Base-by-base conservation (phyloP, 768 basidiomycete genomes). In the Coprinopsis sp. region DNA sequence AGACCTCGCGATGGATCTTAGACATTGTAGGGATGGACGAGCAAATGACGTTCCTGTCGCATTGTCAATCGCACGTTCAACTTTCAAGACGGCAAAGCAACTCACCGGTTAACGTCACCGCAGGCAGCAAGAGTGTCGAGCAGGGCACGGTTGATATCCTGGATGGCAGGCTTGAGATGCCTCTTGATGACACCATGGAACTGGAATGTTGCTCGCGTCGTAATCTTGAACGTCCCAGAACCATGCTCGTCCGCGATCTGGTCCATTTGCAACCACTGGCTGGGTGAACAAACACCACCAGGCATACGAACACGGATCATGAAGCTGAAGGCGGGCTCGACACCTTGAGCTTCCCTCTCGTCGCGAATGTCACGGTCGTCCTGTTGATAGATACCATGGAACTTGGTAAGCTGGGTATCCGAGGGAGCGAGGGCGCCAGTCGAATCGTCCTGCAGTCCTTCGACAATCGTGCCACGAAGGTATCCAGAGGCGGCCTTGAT, bases 321-420 rank as follows among this genome's bases (percentile, higher is more conserved):
- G 74, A 99, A 99, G 59, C 84, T 78, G 68, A 85, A 99, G 1
- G 96, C 96, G 25, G 92, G 92, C 66, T 99, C 96, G 18, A 87
- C 82, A 36, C 93, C 96, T 61, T 91, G 87, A 19, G 79, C 83
- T 63, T 91, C 81, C 49, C 96, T 84, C 65, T 97, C 95, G 52
- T 98, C 95, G 30, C 96, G 88, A 59, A 99, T 95, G 65, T 99
- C 96, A 37, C 96, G 86, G 63, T 99, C 96, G 62, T 98, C 96
- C 67, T 97, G 91, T 65, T 93, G 89, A 65, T 92, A 94, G 56
- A 91, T 92, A 14, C 91, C 91, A 58, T 92, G 91, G 81, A 98
- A 97, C 74, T 98, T 99, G 56, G 94, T 98, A 44, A 99, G 73
- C 65, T 98, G 96, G 6, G 82, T 84, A 64, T 99, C 96, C 53